Base-by-base conservation (phyloP, 768 basidiomycete species). In the Phanerochaete carnosa region DNA sequence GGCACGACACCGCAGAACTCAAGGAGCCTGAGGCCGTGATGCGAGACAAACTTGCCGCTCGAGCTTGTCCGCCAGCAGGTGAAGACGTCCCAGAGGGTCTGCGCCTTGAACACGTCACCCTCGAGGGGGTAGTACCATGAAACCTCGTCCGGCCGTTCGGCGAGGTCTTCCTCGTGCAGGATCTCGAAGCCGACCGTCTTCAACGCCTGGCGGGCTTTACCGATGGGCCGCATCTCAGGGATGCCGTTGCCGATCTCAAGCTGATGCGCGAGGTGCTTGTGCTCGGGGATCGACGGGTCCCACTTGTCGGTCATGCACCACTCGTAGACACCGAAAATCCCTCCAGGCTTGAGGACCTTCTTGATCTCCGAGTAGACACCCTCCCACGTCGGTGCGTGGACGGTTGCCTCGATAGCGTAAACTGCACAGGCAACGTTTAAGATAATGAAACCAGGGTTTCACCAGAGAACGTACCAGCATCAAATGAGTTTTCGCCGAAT, bases 51-150 rank as follows among this genome's bases (percentile, higher is more conserved):
- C 70, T 84, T 84, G 25, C 97, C 97, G 62, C 88, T 86, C 83
- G 84, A 87, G 74, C 91, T 94, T 80, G 91, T 96, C 56, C 95
- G 82, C 89, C 89, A 93, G 35, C 92, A 89, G 11, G 89, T 91
- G 65, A 94, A 77, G 64, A 86, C 87, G 72, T 98, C 97, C 92
- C 94, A 97, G 35, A 85, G 70, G 1, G 95, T 98, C 78, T 99
- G 96, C 1, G 94, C 90, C 75, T 98, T 97, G 64, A 76, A 69
- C 63, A 97, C 80, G 73, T 99, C 93, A 63, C 97, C 96, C 74
- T 97, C 95, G 28, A 98, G 82, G 0, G 95, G 95, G 75, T 98
- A 98, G 76, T 95, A 99, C 97, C 97, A 99, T 0, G 88, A 85
- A 37, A 93, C 76, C 12, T 74, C 72, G 66, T 92, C 93, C 0